Evolutionary conservation across 2,329 filamentous ascomycete genomes (phyloP), one percentile per base, ranked within the genome.

Genomic region (Phoma sp.): DNA sequence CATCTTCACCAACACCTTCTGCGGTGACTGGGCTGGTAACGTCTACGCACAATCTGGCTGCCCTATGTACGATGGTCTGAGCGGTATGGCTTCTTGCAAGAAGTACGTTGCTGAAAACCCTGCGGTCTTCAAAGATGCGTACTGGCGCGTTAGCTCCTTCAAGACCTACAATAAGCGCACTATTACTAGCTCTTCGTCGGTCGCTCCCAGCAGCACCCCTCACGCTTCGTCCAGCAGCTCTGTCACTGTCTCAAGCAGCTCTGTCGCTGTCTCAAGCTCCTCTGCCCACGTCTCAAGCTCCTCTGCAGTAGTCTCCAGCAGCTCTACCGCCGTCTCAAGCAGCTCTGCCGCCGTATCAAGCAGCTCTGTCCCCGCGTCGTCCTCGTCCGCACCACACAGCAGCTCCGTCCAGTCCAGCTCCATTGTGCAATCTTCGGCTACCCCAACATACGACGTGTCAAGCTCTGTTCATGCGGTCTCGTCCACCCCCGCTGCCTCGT

Each of bases 1-100:
- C 64, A 84, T 93, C 64, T 87, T 93, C 75, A 85, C 92, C 76
- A 93, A 87, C 2, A 89, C 88, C n/a, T 91, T 96, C 73, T 96
- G 92, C 75, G 92, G 92, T 18, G 85, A 88, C 68, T 96, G 92
- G 92, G 92, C 91, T 4, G 91, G 91, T 20, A 73, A 79, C 30
- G 84, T 87, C 26, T 96, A 89, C 86, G 66, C 67, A 47, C 64
- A 74, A 26, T 81, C 85, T 58, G 80, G 81, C 42, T 92, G 89
- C 74, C 81, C 9, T 76, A 56, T 51, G 39, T 48, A 40, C 12
- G 14, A 32, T 1, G 38, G 48, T 14, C 53, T 64, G 12, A 43
- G 28, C 34, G 21, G 49, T 20, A 53, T 59, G 59, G 56, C 50
- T 11, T 56, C 84, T 0, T 96, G 92, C 79, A 71, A 86, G 39